Evolutionary conservation across 495 filamentous ascomycete genomes (phyloP).

Genomic region (Podospora bellae-mahoneyi): DNA sequence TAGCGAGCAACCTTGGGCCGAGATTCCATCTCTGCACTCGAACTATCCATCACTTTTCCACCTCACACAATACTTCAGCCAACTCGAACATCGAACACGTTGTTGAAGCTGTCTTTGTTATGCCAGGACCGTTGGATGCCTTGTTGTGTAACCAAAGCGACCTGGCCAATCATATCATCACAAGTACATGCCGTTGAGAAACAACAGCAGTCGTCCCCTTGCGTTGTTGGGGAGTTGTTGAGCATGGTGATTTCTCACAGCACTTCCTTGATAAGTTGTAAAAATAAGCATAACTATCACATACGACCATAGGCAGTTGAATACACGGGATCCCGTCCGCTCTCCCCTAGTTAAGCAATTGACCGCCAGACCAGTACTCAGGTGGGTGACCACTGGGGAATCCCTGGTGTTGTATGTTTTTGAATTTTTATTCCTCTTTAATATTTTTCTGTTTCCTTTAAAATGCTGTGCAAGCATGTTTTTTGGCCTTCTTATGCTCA

Average conservation of each 20-base stretch:
- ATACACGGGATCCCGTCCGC: conserved; percentile 47
- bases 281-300: not conserved
- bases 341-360: conserved; percentile 37
- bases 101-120: not conserved
- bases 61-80: not conserved
- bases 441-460: no score
- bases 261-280: not conserved
- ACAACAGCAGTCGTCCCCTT: not conserved
- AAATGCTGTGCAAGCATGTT: no score
- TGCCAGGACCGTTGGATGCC: not conserved
- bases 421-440: no score
- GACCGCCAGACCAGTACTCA: conserved; percentile 7
- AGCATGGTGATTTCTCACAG: not conserved
- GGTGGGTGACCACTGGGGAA: not conserved
- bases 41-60: not conserved
- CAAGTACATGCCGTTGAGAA: no score
- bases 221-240: not conserved
- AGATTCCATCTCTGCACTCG: no score
- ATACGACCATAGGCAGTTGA: conserved; percentile 6
- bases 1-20: not conserved
- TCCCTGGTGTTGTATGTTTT: no score
- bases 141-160: no score
- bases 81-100: not conserved
- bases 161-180: no score
- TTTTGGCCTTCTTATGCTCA: no score